phyloP scores from a whole-genome alignment of 768 basidiomycete genomes.

The Kwoniella botswanensis region DNA sequence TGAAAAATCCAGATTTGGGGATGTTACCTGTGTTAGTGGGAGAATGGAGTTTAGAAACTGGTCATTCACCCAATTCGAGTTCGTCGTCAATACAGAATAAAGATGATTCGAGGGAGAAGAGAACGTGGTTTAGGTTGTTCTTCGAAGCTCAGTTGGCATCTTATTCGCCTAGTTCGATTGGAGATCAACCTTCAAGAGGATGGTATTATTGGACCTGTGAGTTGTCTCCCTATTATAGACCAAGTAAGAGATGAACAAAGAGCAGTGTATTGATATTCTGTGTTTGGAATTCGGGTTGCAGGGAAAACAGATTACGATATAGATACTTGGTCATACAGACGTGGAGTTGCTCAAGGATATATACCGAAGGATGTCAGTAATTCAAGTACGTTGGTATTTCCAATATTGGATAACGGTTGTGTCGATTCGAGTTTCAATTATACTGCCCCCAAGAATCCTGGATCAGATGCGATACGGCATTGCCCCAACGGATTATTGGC shows the following conservation, averaged over 20 bases:
- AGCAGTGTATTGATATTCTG: neutral
- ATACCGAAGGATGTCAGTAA: slow-evolving; percentile 55
- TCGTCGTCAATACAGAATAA: slow-evolving; percentile 27
- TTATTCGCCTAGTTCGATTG: slow-evolving; percentile 35
- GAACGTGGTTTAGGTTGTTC: slow-evolving; percentile 55
- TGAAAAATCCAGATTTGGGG: slow-evolving; percentile 30
- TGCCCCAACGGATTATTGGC: neutral
- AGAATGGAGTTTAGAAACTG: slow-evolving; percentile 57
- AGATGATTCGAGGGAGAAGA: slow-evolving; percentile 38
- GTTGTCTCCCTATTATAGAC: no score
- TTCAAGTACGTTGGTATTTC: slow-evolving; percentile 45
- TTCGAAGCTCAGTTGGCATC: slow-evolving; percentile 56
- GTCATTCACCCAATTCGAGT: slow-evolving; percentile 38
- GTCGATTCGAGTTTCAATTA: slow-evolving; percentile 51
- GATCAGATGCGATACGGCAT: slow-evolving; percentile 7
- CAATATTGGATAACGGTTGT: slow-evolving; percentile 50
- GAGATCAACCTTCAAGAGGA: slow-evolving; percentile 41
- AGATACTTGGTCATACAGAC: slow-evolving; percentile 54
- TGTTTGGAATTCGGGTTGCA: slow-evolving; percentile 1
- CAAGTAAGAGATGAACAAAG: neutral
- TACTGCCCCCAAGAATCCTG: slow-evolving; percentile 44
- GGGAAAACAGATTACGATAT: slow-evolving; percentile 54
- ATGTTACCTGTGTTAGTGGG: slow-evolving; percentile 43
- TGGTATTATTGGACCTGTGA: slow-evolving; percentile 58
- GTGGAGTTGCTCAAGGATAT: slow-evolving; percentile 47